Base-by-base conservation (phyloP, 2,329 filamentous ascomycete species). In the Huntiella abstrusa region DNA sequence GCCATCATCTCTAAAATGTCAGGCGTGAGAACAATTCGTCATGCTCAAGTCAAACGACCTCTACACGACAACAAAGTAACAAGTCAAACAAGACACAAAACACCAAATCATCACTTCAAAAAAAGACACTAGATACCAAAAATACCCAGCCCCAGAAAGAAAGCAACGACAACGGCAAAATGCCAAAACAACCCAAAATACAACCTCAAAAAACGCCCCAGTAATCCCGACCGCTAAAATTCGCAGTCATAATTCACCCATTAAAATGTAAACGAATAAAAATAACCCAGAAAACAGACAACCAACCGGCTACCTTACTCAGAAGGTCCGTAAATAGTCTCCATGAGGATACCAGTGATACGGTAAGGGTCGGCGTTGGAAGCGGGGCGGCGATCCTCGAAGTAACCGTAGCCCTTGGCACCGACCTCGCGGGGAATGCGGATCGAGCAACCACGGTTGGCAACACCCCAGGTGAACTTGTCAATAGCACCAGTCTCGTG, bases 401-500 rank as follows among this genome's bases (percentile, higher is more conserved):
- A 94, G 75, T 95, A 95, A 53, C 87, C 87, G 68, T 82, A 91
- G 64, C 85, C 85, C 64, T 93, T 83, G 61, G 82, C 78, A 42
- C 82, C 86, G 56, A 74, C 76, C 57, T 85, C 77, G 57, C 86
- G 80, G 56, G 87, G 87, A 56, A 98, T 91, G 63, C 91, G 84
- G 58, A 96, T 87, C 35, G 83, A 92, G 50, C 83, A 80, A 59
- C 88, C 91, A 66, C 91, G 86, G 79, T 96, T 88, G 63, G 91
- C 91, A 52, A 96, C 80, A 60, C 91, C 88, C 65, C 80, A 96
- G 56, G 77, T 78, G 75, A 98, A 98, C 62, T 81, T 75, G 60
- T 98, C 88, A 59, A 94, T 95, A 56, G 72, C 76, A 41, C 87
- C 87, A 8, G 91, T 98, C 77, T 98, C 91, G 67, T 95, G 85